A percentile compares a stretch with the other conserved stretches of the same genome.
phyloP scores from a whole-genome alignment of 371 early-diverging fungal species.

The Lichtheimia ramosa region DNA sequence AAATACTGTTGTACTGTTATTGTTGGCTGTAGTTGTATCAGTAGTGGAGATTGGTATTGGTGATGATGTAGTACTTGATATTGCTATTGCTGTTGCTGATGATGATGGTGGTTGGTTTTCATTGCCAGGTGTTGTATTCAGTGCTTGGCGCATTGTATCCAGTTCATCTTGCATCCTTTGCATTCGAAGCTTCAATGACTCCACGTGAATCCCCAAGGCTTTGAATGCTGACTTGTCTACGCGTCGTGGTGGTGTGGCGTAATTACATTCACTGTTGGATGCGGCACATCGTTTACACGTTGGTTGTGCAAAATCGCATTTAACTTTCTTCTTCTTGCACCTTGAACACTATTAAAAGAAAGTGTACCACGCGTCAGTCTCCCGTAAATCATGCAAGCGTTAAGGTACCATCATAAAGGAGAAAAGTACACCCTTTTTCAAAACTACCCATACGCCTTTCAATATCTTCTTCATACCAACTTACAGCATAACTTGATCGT shows the following conservation, averaged over 20 bases:
- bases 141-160: constrained; percentile 35
- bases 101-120: constrained; percentile 14
- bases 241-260: constrained; percentile 53
- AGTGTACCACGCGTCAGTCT: not conserved
- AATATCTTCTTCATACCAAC: not conserved
- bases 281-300: constrained; percentile 60
- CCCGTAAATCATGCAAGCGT: not conserved
- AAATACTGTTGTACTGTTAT: constrained; percentile 10
- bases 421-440: not conserved
- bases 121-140: too few species aligned
- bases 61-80: not conserved
- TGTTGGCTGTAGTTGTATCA: constrained; percentile 6
- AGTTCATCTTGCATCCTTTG: constrained; percentile 48
- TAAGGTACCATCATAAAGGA: not conserved
- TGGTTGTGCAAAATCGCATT: constrained; percentile 66
- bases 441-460: not conserved
- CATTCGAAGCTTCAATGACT: constrained; percentile 51
- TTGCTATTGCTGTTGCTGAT: constrained; percentile 7
- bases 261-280: constrained; percentile 51
- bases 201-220: constrained; percentile 49
- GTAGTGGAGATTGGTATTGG: not conserved
- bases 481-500: constrained; percentile 49
- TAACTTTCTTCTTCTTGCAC: constrained; percentile 66
- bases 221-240: constrained; percentile 62
- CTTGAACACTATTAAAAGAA: constrained; percentile 46